A percentile compares a stretch with the other conserved stretches of the same genome.
Evolutionary conservation across 2,329 filamentous ascomycete species (phyloP).

Genomic region (Pseudophaeomoniella oleicola): DNA sequence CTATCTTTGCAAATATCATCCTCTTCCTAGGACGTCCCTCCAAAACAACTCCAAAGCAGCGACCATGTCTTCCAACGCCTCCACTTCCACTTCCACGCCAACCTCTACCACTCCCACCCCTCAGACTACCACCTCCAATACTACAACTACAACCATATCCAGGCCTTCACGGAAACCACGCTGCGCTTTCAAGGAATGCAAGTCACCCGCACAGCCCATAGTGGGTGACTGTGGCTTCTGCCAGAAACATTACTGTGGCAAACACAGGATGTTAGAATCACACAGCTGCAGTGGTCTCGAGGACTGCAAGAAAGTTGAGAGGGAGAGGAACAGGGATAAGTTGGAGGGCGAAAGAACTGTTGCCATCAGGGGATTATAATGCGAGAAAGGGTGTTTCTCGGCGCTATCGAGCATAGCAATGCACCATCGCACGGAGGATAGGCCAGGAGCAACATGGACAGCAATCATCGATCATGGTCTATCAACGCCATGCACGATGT

Average conservation of each 20-base stretch:
- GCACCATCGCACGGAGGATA: no score
- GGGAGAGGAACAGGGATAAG: conserved; percentile 85
- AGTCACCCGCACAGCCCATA: conserved; percentile 74
- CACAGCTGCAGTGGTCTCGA: conserved; percentile 88
- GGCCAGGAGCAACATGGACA: no score
- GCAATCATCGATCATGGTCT: no score
- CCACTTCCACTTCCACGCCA: conserved; percentile 34
- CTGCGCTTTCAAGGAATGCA: conserved; percentile 84
- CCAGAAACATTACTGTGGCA: conserved; percentile 83
- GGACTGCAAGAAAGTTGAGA: conserved; percentile 94
- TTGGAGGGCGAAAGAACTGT: conserved; percentile 85
- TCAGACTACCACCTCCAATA: conserved; percentile 12
- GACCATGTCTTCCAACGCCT: conserved; percentile 37
- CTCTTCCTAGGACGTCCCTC: no score
- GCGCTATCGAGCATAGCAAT: no score
- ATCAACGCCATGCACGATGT: no score
- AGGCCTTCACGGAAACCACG: conserved; percentile 43
- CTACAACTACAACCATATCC: conserved; percentile 33
- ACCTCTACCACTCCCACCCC: conserved; percentile 15
- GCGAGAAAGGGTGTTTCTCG: no score
- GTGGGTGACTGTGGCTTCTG: conserved; percentile 96
- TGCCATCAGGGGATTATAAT: conserved; percentile 81
- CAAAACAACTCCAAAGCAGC: conserved; percentile 34
- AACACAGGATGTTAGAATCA: conserved; percentile 84
- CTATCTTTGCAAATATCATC: no score